Evolutionary conservation across 1,284 basidiomycete species (phyloP), one percentile per base, ranked within the genome.

Genomic region (Sutorius eximius): DNA sequence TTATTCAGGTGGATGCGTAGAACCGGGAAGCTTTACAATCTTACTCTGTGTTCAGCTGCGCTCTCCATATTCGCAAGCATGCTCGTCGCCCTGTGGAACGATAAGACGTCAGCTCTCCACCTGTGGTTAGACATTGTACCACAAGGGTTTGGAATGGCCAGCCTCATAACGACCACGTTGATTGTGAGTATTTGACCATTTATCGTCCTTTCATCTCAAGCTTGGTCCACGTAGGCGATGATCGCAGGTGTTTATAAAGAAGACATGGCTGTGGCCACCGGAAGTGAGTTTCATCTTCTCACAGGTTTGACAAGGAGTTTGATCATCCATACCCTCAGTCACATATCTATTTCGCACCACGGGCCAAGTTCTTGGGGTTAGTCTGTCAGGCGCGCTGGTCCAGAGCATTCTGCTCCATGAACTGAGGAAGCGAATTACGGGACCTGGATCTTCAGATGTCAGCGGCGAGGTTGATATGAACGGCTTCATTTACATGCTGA

Each of bases 321-420:
- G 29, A 53, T 52, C 36, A 16, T 45, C 36, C 45, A 49, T 42
- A 13, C 48, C 53, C 36, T 55, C 64, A 95, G 92, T 95, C 62
- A 92, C 91, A 24, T 95, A 95, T 73, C 77, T 95, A 48, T 94
- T 93, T 76, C 80, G 93, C 62, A 94, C 92, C 6, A 91, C 91
- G 12, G 93, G 93, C 15, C 93, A 95, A 75, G 93, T 94, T 20
- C 80, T 95, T 44, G 93, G 93, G 46, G 93, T 95, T 50, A 88
- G 89, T 62, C 74, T 95, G 44, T 87, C 89, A 58, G 91, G 91
- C 32, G 88, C 91, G 2, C 72, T 95, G 41, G 76, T 92, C 24
- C 93, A 95, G 73, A 82, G 83, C 5, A 78, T 93, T 32, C 78
- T 95, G 43, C 74, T 86, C 22, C 72, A 77, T 46, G 83, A 89